Base-by-base conservation (phyloP, 2,329 filamentous ascomycete genomes). In the Blumeria graminis region DNA sequence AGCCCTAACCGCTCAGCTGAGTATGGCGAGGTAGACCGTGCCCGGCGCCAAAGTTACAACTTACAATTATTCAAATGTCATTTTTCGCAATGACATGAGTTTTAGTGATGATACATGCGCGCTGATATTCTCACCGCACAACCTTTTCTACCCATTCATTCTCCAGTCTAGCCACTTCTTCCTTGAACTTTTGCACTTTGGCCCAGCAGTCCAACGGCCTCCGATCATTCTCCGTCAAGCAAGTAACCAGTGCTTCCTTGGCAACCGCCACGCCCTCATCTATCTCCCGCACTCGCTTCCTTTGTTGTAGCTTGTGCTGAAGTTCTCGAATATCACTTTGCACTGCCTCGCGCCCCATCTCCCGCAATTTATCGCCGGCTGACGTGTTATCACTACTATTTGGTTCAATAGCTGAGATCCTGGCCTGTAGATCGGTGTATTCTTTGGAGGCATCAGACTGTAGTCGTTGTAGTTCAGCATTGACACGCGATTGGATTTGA, bases 151-250 rank as follows among this genome's bases (percentile, higher is more conserved):
- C 86, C 79, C 93, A 96, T 32, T 75, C 75, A 70, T 80, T 82
- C 77, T 95, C 90, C 70, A 95, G 69, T 71, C 79, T 80, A 63
- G 84, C 80, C 55, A 96, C 89, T 74, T 94, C 86, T 64, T 77
- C 76, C 78, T 89, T 94, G 70, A 96, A 96, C 18, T 74, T 75
- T 72, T 93, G 84, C 28, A 95, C 87, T 76, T 95, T 88, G 70
- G 81, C 77, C 84, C 86, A 95, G 76, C 90, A 96, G 73, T 95
- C 86, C 67, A 95, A 73, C 67, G 90, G 89, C 68, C 87, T 77
- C 61, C 87, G 76, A 70, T 95, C 89, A 69, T 95, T 82, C 65
- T 82, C 76, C 60, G 84, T 75, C 73, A 96, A 73, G 68, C 90
- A 96, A 63, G 77, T 76, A 60, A 92, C 78, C 57, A 95, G 80